These are phyloP conservation scores for Fusarium nanum DNA, from an alignment of 2,329 filamentous ascomycete species.

Conservation along the genomic window DNA sequence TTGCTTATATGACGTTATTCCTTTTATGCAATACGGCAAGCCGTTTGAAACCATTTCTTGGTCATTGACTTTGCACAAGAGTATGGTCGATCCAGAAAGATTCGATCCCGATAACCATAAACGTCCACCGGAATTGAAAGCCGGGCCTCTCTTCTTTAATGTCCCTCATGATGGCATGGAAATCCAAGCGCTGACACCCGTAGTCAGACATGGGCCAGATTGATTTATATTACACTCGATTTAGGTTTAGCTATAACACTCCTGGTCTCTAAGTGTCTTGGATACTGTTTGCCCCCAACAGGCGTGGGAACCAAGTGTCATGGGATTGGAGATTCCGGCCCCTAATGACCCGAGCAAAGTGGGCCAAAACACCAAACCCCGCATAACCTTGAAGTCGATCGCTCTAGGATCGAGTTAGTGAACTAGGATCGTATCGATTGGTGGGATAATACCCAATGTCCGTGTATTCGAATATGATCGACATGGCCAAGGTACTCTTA, in stretches of 20 bases:
- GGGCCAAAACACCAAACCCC: background rate
- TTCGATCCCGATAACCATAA: too few species aligned
- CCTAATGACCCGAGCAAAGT: background rate
- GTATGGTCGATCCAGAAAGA: too few species aligned
- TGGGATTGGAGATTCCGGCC: background rate
- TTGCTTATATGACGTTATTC: background rate
- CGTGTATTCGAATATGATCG: background rate
- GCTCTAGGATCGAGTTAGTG: background rate
- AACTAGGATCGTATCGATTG: background rate
- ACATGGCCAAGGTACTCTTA: background rate
- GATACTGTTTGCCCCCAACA: background rate
- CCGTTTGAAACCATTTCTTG: too few species aligned
- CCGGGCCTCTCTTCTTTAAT: too few species aligned
- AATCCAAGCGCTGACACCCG: too few species aligned
- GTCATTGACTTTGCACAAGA: too few species aligned
- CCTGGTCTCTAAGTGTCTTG: background rate
- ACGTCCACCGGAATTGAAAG: too few species aligned
- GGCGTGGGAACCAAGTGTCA: background rate
- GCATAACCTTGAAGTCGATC: background rate
- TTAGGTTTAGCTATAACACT: too few species aligned
- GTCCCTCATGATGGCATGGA: too few species aligned
- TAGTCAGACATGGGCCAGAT: too few species aligned
- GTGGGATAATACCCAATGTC: background rate
- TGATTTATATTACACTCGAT: too few species aligned
- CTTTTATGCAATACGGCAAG: rapidly evolving